Conservation (phyloP, 2,329 filamentous ascomycete species). For the Colletotrichum magnum region DNA sequence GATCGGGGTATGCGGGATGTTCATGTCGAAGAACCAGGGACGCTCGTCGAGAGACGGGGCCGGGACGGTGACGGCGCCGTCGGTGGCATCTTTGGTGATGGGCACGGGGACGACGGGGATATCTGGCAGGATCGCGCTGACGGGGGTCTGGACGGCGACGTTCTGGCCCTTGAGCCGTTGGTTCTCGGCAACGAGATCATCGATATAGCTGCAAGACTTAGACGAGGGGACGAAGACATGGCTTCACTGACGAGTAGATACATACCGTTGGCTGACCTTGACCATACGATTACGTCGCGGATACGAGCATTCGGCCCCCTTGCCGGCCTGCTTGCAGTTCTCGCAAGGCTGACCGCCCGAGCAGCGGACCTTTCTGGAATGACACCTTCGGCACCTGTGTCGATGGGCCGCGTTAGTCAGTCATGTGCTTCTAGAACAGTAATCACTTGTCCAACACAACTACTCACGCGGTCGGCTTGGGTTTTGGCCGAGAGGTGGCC, state of each 20-base stretch:
- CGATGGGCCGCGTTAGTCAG: not conserved
- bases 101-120: not conserved
- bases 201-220: slow-evolving; percentile 47
- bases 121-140: slow-evolving; percentile 13
- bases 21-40: slow-evolving; percentile 54
- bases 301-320: slow-evolving; percentile 50
- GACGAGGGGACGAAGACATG: not conserved
- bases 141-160: slow-evolving; percentile 17
- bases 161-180: slow-evolving; percentile 45
- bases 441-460: not conserved
- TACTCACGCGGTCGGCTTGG: slow-evolving; percentile 41
- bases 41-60: slow-evolving; percentile 43
- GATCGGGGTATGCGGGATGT: slow-evolving; percentile 51
- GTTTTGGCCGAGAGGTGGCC: slow-evolving; percentile 15
- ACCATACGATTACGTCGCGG: slow-evolving; percentile 50
- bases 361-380: slow-evolving; percentile 52
- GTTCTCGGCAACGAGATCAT: slow-evolving; percentile 53
- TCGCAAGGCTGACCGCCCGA: slow-evolving; percentile 51
- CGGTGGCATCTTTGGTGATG: slow-evolving; percentile 11
- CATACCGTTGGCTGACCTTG: slow-evolving; percentile 51
- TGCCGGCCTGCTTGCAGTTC: slow-evolving; percentile 49
- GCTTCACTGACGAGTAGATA: not conserved
- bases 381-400: slow-evolving; percentile 50
- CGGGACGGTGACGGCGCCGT: slow-evolving; percentile 27
- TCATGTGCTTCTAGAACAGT: not conserved